These are phyloP conservation scores for Raphidocelis subcapitata DNA, from an alignment of 139 green algal species.

Conservation along the genomic window DNA sequence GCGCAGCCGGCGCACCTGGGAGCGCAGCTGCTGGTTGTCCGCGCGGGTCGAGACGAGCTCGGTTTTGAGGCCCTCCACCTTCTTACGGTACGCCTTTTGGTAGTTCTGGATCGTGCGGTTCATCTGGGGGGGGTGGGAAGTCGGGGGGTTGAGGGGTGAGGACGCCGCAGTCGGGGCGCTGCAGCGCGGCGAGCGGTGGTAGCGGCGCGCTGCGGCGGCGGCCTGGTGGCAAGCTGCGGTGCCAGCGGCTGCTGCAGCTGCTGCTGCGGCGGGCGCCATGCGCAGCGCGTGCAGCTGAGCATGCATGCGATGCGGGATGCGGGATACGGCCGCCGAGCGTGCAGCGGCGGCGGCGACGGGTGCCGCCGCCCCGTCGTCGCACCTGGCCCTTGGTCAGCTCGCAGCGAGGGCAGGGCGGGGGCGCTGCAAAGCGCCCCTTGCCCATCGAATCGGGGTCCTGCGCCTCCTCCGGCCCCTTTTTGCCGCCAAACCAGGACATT, in stretches of 20 bases:
- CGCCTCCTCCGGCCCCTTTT: neutral
- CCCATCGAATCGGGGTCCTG: slow-evolving; percentile 25
- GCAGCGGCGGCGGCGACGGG: too few species aligned
- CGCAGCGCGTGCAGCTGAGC: too few species aligned
- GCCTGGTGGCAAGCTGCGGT: neutral
- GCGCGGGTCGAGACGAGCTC: slow-evolving; percentile 29
- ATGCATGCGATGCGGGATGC: too few species aligned
- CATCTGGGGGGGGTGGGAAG: slow-evolving; percentile 26
- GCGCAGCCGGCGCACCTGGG: slow-evolving; percentile 28
- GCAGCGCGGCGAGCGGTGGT: neutral
- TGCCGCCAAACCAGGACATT: neutral
- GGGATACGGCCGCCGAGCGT: too few species aligned
- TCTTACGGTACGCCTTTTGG: slow-evolving; percentile 58
- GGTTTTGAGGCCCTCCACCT: slow-evolving; percentile 49
- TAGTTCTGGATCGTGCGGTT: slow-evolving; percentile 64
- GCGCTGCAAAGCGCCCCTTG: slow-evolving; percentile 22
- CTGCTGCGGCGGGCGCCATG: too few species aligned
- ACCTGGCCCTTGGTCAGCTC: slow-evolving; percentile 39
- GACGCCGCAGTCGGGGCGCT: neutral
- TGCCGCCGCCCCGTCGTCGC: neutral
- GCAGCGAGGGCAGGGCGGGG: slow-evolving; percentile 44
- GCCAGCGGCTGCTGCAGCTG: neutral
- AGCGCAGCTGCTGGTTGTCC: slow-evolving; percentile 29
- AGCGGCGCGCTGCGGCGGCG: neutral
- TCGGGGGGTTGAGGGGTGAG: neutral